These are phyloP conservation scores for Wilcoxina mikolae DNA, from an alignment of 495 filamentous ascomycete genomes.

Conservation along the genomic window DNA sequence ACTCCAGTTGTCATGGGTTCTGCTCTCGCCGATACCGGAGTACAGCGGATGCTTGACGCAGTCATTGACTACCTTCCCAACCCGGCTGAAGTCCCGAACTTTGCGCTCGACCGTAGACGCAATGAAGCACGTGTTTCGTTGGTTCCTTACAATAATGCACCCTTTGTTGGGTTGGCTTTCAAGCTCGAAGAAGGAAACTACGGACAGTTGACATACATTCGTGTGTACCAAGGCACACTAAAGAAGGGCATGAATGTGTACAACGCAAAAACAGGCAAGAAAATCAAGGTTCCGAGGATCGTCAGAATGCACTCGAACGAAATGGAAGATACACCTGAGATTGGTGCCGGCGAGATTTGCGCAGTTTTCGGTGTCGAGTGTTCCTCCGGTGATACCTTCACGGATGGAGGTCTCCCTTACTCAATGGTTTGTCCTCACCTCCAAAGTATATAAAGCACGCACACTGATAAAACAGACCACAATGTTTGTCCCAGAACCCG, in stretches of 20 bases:
- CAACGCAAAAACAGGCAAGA: constrained; percentile 89
- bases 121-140: constrained; percentile 68
- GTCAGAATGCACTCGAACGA: constrained; percentile 99
- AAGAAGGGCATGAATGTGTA: constrained; percentile 79
- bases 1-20: constrained; percentile 93
- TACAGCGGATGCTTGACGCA: constrained; percentile 94
- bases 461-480: constrained; percentile 40
- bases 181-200: constrained; percentile 99
- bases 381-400: constrained; percentile 96
- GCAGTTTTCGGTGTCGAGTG: constrained; percentile 98
- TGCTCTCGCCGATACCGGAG: constrained; percentile 82
- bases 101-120: constrained; percentile 70
- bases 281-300: constrained; percentile 91
- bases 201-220: constrained; percentile 94
- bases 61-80: constrained; percentile 95
- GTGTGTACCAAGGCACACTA: constrained; percentile 89
- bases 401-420: constrained; percentile 84
- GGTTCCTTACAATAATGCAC: constrained; percentile 78
- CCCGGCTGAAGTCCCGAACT: constrained; percentile 75
- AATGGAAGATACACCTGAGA: constrained; percentile 89
- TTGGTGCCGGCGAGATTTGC: constrained; percentile 93
- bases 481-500: constrained; percentile 97
- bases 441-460: not conserved
- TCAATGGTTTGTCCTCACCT: constrained; percentile 43
- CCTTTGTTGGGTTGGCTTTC: constrained; percentile 93